Conservation (phyloP, 2,329 filamentous ascomycete genomes). For the Orbilia blumenaviensis region DNA sequence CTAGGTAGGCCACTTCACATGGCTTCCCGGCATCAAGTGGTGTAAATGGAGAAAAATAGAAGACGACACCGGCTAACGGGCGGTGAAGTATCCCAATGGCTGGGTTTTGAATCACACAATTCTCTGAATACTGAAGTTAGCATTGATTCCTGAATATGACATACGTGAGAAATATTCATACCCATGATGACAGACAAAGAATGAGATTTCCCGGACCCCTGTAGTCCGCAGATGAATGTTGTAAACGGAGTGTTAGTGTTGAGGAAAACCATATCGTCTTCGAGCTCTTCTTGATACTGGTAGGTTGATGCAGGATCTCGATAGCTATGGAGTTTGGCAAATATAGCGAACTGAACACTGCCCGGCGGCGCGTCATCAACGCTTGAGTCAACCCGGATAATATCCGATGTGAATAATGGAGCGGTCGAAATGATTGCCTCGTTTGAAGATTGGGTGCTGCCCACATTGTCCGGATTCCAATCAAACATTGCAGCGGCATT, state of each 20-base stretch:
- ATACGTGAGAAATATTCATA: not conserved
- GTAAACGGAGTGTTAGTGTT: constrained; percentile 41
- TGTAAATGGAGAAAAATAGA: constrained; percentile 25
- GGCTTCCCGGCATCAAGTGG: constrained; percentile 26
- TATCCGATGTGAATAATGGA: constrained; percentile 28
- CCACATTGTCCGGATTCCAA: not conserved
- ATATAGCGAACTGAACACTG: constrained; percentile 18
- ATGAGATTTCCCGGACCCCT: constrained; percentile 47
- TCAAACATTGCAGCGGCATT: not conserved
- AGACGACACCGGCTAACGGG: constrained; percentile 22
- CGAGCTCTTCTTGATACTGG: not conserved
- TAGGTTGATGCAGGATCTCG: not conserved
- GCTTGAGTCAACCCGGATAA: not conserved
- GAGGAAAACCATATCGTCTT: constrained; percentile 25
- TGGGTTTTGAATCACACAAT: constrained; percentile 29
- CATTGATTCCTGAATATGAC: not conserved
- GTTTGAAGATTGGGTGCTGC: not conserved
- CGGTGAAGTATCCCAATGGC: constrained; percentile 12
- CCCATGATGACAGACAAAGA: constrained; percentile 44
- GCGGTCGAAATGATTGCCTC: not conserved
- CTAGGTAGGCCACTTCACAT: constrained; percentile 43
- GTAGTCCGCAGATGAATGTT: constrained; percentile 45
- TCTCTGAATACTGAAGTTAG: constrained; percentile 18
- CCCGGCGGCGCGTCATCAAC: not conserved
- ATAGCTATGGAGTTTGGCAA: constrained; percentile 17